Conservation (phyloP, 1,139 yeast species). For the Debaryomyces subglobosus region DNA sequence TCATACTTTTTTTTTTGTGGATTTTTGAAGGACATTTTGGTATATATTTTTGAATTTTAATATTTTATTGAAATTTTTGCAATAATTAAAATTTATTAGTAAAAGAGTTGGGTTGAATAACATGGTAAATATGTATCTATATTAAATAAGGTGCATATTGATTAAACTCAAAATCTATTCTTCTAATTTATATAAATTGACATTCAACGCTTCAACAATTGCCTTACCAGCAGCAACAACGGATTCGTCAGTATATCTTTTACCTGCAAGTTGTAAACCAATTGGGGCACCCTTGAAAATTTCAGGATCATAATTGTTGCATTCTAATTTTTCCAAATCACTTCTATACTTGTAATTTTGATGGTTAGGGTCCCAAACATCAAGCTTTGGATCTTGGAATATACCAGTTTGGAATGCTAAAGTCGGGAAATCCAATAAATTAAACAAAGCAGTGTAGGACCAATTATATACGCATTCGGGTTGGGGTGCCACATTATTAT, state of each 20-base stretch:
- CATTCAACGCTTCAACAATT: slow-evolving; percentile 30
- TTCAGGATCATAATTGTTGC: slow-evolving; percentile 35
- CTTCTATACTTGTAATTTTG: slow-evolving; percentile 38
- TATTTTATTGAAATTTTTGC: background rate
- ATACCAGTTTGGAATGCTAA: slow-evolving; percentile 64
- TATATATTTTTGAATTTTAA: background rate
- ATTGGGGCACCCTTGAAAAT: slow-evolving; percentile 43
- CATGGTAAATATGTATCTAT: too few species aligned
- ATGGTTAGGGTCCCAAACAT: slow-evolving; percentile 42
- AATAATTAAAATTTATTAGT: background rate
- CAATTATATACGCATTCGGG: slow-evolving; percentile 69
- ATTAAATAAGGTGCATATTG: too few species aligned
- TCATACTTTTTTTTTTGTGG: background rate
- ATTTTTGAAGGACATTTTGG: background rate
- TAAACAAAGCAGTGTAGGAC: slow-evolving; percentile 76
- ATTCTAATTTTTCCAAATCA: slow-evolving; percentile 47
- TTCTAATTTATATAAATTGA: slow-evolving; percentile 21
- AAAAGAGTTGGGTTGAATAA: slow-evolving; percentile 6
- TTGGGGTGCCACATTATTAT: slow-evolving; percentile 73
- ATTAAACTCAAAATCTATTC: background rate
- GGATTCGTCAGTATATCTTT: slow-evolving; percentile 45
- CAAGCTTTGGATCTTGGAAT: slow-evolving; percentile 53
- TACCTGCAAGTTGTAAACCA: slow-evolving; percentile 44
- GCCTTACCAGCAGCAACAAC: slow-evolving; percentile 45
- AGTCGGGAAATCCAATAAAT: slow-evolving; percentile 64